Evolutionary conservation across 345 rosid species (phyloP).

Genomic region (Conringia planisiliqua): DNA sequence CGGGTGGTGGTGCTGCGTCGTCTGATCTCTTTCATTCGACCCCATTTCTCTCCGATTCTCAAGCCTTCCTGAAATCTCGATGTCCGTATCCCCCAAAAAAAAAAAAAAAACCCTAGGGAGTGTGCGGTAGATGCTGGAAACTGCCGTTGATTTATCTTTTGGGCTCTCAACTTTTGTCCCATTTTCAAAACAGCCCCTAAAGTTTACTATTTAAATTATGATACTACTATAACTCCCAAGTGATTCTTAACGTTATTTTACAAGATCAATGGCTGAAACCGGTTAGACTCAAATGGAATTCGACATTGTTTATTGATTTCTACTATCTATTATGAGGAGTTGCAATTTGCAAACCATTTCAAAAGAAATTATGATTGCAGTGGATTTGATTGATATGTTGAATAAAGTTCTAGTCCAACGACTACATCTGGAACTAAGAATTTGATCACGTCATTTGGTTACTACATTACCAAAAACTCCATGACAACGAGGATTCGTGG

Average conservation of each 20-base stretch:
- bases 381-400: not conserved
- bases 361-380: not conserved
- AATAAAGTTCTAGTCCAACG: not conserved
- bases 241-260: not conserved
- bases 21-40: slow-evolving; percentile 61
- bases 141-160: slow-evolving; percentile 5
- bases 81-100: slow-evolving; percentile 9
- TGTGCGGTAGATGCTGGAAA: slow-evolving; percentile 16
- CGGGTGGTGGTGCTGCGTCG: slow-evolving; percentile 65
- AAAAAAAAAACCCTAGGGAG: slow-evolving; percentile 14
- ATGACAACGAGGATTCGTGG: not conserved
- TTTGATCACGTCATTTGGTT: not conserved
- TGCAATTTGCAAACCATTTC: not conserved
- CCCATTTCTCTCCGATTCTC: slow-evolving; percentile 50
- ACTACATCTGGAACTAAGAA: not conserved
- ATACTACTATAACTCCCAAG: too few species aligned
- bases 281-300: too few species aligned
- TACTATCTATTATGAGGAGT: not conserved
- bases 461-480: not conserved
- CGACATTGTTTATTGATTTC: too few species aligned
- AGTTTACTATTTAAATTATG: not conserved
- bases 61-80: slow-evolving; percentile 23
- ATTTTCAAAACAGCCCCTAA: not conserved
- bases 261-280: not conserved
- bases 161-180: not conserved